Percentiles rank a stretch among this genome's conserved stretches.
Evolutionary conservation across 768 basidiomycete species (phyloP).

Genomic region (Terana coerulea): DNA sequence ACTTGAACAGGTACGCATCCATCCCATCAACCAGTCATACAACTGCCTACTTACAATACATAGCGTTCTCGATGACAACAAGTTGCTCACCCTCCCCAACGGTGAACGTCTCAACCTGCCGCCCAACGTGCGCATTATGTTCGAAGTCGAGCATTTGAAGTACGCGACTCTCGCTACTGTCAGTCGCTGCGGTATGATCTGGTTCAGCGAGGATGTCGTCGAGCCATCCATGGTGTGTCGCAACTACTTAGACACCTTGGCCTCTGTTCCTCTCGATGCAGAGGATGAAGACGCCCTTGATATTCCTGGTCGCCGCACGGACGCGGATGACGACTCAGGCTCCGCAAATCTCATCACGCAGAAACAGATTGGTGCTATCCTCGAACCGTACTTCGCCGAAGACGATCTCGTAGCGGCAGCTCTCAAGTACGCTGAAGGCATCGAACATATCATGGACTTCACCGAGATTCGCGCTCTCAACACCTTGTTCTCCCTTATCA

Average conservation of each 20-base stretch:
- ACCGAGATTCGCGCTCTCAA: conserved; percentile 87
- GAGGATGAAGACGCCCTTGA: conserved; percentile 82
- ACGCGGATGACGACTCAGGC: conserved; percentile 46
- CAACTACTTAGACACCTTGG: conserved; percentile 79
- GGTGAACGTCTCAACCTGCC: conserved; percentile 97
- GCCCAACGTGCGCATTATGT: conserved; percentile 97
- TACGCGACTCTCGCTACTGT: conserved; percentile 98
- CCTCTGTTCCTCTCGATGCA: conserved; percentile 73
- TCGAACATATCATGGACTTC: conserved; percentile 99
- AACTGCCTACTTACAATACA: not conserved
- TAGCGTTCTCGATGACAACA: conserved; percentile 99
- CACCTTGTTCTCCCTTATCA: conserved; percentile 94
- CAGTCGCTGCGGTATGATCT: conserved; percentile 99
- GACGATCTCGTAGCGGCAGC: conserved; percentile 81
- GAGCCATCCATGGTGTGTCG: conserved; percentile 89
- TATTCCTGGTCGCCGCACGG: conserved; percentile 55
- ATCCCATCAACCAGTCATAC: not conserved
- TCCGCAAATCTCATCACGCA: conserved; percentile 72
- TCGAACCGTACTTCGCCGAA: conserved; percentile 79
- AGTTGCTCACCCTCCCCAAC: conserved; percentile 92
- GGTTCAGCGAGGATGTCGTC: conserved; percentile 98
- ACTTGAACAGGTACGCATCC: conserved; percentile 83
- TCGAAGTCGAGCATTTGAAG: conserved; percentile 96
- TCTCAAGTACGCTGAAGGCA: conserved; percentile 73
- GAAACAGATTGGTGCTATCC: conserved; percentile 64